Evolutionary conservation across 768 basidiomycete genomes (phyloP), one percentile per base, ranked within the genome.

Genomic region (Pulveroboletus sp.): DNA sequence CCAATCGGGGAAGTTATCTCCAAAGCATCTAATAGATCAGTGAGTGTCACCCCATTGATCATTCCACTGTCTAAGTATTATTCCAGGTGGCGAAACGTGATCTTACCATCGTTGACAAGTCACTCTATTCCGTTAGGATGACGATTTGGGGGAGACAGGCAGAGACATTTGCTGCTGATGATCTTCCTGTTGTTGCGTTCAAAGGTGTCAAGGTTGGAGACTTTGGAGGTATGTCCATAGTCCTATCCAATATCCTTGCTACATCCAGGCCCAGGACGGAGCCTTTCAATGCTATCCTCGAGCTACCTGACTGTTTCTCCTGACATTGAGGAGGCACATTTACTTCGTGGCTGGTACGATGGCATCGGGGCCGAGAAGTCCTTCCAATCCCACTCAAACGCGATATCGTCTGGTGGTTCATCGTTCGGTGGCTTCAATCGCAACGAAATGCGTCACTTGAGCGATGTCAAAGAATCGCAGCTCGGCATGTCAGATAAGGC

Each of bases 81-180:
- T 41, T 42, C 45, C 15, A 95, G 89, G 78, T 93, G 50, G 75
- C 79, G 30, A 98, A 98, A 69, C 85, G 95, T 39, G 95, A 99
- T 39, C 71, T 99, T 44, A 85, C 80, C 1, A 70, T 99, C 31
- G 94, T 93, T 11, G 95, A 99, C 65, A 80, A 79, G 52, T 86
- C 91, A 7, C 78, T 78, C 32, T 90, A 73, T 60, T 80, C 84
- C 14, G 84, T 91, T 36, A 81, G 91, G 31, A 65, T 97, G 56
- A 99, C 95, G 3, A 73, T 98, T 28, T 99, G 95, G 96, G 96
- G 95, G 21, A 92, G 88, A 66, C 88, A 91, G 66, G 95, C 95
- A 0, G 92, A 97, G 65, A 77, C 78, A 36, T 97, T 82, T 65
- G 66, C 69, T n/a, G 70, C 76, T 6, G 73, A 76, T 10, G 75